These are phyloP conservation scores for Fusarium buharicum DNA, from an alignment of 2,329 filamentous ascomycete species.

Conservation along the genomic window DNA sequence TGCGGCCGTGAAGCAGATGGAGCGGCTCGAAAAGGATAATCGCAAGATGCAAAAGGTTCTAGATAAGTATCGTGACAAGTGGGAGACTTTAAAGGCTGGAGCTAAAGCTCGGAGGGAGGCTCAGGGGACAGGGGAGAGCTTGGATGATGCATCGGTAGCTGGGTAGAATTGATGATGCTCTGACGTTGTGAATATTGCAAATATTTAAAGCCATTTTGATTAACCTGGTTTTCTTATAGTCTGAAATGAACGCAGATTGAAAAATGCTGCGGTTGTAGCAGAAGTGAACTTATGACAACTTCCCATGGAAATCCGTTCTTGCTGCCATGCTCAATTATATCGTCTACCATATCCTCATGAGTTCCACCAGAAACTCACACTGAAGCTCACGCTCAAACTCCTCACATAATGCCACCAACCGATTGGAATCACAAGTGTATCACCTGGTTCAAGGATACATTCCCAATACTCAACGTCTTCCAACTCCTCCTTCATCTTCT, in stretches of 20 bases:
- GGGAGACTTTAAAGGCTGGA: conserved; percentile 70
- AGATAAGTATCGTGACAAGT: conserved; percentile 68
- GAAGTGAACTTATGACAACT: too few species aligned
- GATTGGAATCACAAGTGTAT: conserved; percentile 87
- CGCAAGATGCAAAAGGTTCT: conserved; percentile 66
- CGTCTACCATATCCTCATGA: conserved; percentile 38
- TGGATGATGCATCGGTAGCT: conserved; percentile 48
- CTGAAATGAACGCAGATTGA: conserved; percentile 4
- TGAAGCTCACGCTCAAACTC: conserved; percentile 86
- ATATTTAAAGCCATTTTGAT: conserved; percentile 2
- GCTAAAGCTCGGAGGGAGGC: conserved; percentile 65
- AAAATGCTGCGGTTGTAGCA: too few species aligned
- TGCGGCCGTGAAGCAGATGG: conserved; percentile 67
- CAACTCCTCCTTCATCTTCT: conserved; percentile 61
- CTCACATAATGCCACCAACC: conserved; percentile 99
- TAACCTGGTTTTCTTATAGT: conserved; percentile 14
- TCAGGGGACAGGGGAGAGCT: conserved; percentile 50
- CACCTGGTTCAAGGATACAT: conserved; percentile 80
- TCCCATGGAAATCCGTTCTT: neutral
- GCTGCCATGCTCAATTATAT: neutral
- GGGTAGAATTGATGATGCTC: conserved; percentile 22
- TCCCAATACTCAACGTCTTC: conserved; percentile 74
- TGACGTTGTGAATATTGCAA: neutral
- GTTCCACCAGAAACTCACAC: conserved; percentile 98
- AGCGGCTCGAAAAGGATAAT: conserved; percentile 72